Percentiles rank a stretch among this genome's conserved stretches.
phyloP scores from a whole-genome alignment of 2,329 filamentous ascomycete genomes.

The Penicillium sp. region DNA sequence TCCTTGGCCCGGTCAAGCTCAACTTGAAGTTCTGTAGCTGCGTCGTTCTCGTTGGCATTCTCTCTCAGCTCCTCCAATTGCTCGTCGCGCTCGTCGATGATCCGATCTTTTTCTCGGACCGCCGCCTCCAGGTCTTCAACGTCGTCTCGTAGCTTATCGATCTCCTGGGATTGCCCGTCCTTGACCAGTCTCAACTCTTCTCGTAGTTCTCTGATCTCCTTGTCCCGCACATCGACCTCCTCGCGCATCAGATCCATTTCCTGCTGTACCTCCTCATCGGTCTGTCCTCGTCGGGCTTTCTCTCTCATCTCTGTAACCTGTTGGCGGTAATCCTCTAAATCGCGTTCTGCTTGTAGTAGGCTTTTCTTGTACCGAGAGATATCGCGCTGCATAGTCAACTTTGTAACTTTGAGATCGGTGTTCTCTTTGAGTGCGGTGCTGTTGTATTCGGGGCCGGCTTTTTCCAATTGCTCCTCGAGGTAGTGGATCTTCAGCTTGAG shows the following conservation, averaged over 20 bases:
- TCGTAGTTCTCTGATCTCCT: constrained; percentile 38
- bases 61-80: constrained; percentile 58
- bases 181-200: constrained; percentile 61
- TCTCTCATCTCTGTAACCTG: constrained; percentile 83
- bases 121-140: constrained; percentile 75
- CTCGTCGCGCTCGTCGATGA: constrained; percentile 73
- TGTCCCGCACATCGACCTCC: constrained; percentile 51
- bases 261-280: constrained; percentile 67
- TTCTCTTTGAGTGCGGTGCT: constrained; percentile 90
- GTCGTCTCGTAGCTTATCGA: constrained; percentile 70
- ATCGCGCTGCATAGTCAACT: constrained; percentile 85
- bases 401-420: constrained; percentile 91
- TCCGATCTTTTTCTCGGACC: constrained; percentile 71
- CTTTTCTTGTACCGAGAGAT: constrained; percentile 84
- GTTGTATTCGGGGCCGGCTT: constrained; percentile 85
- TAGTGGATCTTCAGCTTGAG: constrained; percentile 97
- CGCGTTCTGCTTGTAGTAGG: constrained; percentile 76
- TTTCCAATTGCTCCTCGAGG: constrained; percentile 84
- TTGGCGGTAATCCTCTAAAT: constrained; percentile 78
- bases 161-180: constrained; percentile 55
- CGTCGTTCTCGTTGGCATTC: constrained; percentile 43
- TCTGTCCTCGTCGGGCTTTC: constrained; percentile 73
- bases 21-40: constrained; percentile 50
- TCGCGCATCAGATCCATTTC: constrained; percentile 56
- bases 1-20: constrained; percentile 49